Percentiles rank a stretch among this genome's conserved stretches.
These are phyloP conservation scores for Euclidium syriacum DNA, from an alignment of 345 rosid genomes.

Conservation along the genomic window DNA sequence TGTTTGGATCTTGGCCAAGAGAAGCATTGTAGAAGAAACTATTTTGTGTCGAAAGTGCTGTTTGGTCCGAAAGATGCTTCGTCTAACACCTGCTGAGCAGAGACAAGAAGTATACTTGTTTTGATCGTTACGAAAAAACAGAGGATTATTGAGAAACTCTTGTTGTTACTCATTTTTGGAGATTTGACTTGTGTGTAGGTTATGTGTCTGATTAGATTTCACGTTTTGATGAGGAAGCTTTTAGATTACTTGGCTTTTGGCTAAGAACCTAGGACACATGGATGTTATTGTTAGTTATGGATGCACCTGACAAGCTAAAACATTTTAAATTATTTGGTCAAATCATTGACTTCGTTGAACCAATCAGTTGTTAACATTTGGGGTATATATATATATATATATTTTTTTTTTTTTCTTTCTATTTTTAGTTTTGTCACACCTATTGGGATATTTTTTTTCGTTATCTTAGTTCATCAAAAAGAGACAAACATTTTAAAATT, in stretches of 20 bases:
- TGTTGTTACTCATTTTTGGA: not conserved
- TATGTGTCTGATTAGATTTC: not conserved
- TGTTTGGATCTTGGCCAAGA: conserved; percentile 12
- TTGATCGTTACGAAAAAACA: not conserved
- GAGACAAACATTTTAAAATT: too few species aligned
- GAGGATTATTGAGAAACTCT: not conserved
- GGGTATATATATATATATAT: too few species aligned
- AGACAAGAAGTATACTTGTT: not conserved
- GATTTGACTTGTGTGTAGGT: not conserved
- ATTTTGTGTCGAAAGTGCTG: conserved; percentile 9
- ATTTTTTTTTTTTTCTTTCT: too few species aligned
- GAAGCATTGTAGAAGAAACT: conserved; percentile 25
- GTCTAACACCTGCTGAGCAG: not conserved
- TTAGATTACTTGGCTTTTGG: conserved; percentile 3
- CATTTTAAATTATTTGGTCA: not conserved
- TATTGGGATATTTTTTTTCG: too few species aligned
- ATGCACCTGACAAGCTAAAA: not conserved
- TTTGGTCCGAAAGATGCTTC: conserved; percentile 4
- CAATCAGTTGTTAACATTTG: not conserved
- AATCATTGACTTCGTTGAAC: not conserved
- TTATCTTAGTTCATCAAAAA: too few species aligned
- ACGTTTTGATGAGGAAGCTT: not conserved
- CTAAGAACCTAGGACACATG: conserved; percentile 3
- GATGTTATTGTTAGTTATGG: not conserved
- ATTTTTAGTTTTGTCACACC: too few species aligned